Evolutionary conservation across 108 stramenopile genomes (phyloP), one percentile per base, ranked within the genome.

Genomic region (Parietichytrium sp.): DNA sequence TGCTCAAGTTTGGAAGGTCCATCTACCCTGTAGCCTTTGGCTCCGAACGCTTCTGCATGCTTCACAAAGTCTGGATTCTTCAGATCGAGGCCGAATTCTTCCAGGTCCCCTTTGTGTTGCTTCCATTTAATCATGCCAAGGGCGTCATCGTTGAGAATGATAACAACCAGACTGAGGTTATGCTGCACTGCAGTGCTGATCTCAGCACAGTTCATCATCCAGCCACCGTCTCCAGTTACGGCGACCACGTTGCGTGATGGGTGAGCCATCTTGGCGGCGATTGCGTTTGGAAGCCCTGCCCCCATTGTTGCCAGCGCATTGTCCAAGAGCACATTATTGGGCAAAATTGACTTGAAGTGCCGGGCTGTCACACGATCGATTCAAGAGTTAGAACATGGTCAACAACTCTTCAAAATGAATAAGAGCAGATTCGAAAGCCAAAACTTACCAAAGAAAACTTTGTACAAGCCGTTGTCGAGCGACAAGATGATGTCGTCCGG

Each of bases 81-180:
- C 20, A 84, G 78, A 52, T 84, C 84, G n/a, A 84, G 47, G 3
- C 61, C 61, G 78, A 30, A 81, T 26, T 84, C 79, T n/a, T 81
- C 84, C 38, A 84, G 81, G 36, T 49, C 80, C 27, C 33, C 42
- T 10, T 52, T 53, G 25, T 23, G 80, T 23, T 84, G 84, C 54
- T 84, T 84, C 84, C 84, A 84, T 55, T 84, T 84, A 80, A 84
- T 84, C 84, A 84, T 84, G 4, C 84, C 84, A 55, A 81, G 78
- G 29, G 84, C 79, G 51, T 81, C 61, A 45, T 84, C 84, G 54
- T 84, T 84, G 29, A 84, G 30, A 26, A 84, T 52, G 38, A 84
- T 26, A 31, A 79, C 72, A 12, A 77, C 61, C 38, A 80, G n/a
- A 45, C 54, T 84, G 53, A 84, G 30, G 54, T 55, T 48, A 15